Base-by-base conservation (phyloP, 345 rosid species). In the Theobroma cacao region DNA sequence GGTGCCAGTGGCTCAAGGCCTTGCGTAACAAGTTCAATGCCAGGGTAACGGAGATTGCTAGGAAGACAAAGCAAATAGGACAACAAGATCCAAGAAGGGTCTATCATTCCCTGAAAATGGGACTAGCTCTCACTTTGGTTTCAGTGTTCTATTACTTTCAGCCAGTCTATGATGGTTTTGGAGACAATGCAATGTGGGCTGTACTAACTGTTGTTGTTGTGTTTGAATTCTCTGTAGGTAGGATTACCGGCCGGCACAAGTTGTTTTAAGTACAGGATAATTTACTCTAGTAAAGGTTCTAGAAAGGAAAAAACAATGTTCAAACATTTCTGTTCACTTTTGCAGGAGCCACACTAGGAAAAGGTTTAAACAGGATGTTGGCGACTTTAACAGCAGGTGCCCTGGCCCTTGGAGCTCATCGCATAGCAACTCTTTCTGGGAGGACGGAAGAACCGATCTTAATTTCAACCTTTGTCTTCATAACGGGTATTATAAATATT, bases 81-180 rank as follows among this genome's bases (percentile, higher is more conserved):
- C 22, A 78, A 56, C 87, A 86, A 15, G 87, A 81, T 60, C 91
- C 89, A n/a, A 84, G 88, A 73, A 86, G 86, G 55, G 56, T 82
- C 3, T 30, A 41, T 28, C 93, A 86, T 80, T 81, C 82, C 3
- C 30, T 88, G 0, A 90, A 88, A 81, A 84, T 86, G 1, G 87
- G 89, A 45, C 20, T 88, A 4, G 84, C 88, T 3, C 40, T 85
- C 24, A 82, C 83, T 0, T 18, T 90, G 26, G 81, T 90, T 3
- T 85, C 90, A 3, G 5, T 81, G 24, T 40, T 86, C 67, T 90
- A 84, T 82, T 84, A 78, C 48, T 65, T 38, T 8, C 3, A 77
- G n/a, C 80, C 87, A 2, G 73, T 86, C 4, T 86, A 84, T 15
- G 40, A 82, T 0, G 55, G 41, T 22, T 79, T 86, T 40, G 88